Evolutionary conservation across 768 basidiomycete species (phyloP).

Genomic region (Amanita thiersii): DNA sequence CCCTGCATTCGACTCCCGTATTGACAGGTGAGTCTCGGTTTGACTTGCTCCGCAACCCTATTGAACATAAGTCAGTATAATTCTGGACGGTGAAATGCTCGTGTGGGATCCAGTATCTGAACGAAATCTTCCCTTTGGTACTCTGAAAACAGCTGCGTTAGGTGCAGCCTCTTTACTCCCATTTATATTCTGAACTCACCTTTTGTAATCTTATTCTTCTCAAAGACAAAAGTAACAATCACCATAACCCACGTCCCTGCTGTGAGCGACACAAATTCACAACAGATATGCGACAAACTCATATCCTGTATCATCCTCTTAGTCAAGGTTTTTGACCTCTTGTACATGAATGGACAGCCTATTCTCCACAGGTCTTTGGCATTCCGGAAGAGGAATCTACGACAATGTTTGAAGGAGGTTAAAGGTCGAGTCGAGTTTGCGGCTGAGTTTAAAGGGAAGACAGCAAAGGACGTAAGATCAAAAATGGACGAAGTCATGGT

Average conservation of each 20-base stretch:
- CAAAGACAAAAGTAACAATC: conserved; percentile 62
- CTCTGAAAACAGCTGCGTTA: conserved; percentile 85
- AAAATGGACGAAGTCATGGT: conserved; percentile 82
- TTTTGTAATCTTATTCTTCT: neutral
- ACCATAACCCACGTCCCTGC: conserved; percentile 79
- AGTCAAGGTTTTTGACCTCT: conserved; percentile 96
- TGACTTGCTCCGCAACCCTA: conserved; percentile 5
- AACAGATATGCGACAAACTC: neutral
- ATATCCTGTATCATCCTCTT: neutral
- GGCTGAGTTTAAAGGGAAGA: conserved; percentile 63
- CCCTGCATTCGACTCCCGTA: conserved; percentile 60
- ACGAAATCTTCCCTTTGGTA: conserved; percentile 87
- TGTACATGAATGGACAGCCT: conserved; percentile 81
- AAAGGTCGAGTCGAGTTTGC: conserved; percentile 79
- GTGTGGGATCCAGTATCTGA: conserved; percentile 93
- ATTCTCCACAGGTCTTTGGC: conserved; percentile 64
- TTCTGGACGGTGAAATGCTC: conserved; percentile 97
- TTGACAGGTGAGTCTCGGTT: conserved; percentile 81
- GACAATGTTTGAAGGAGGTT: conserved; percentile 56
- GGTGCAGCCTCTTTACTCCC: conserved; percentile 35
- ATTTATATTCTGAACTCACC: neutral
- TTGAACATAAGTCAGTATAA: conserved; percentile 77
- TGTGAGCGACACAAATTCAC: conserved; percentile 45
- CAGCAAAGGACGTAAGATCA: conserved; percentile 71
- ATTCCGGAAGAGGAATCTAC: conserved; percentile 75